Conservation (phyloP, 805 yeast species). For the Candida sithepensis region DNA sequence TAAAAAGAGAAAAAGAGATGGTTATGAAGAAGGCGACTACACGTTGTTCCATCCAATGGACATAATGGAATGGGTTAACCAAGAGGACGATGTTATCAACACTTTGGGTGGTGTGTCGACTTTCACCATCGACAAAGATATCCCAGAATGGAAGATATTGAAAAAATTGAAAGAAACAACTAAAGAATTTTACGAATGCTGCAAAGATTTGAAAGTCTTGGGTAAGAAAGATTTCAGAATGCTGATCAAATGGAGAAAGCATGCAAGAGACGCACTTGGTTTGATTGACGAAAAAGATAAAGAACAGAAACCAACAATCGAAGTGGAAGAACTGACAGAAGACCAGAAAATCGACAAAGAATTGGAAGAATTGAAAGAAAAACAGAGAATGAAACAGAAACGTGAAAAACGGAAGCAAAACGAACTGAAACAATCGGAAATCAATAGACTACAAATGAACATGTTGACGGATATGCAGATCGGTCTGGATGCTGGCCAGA, state of each 20-base stretch:
- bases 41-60: constrained; percentile 66
- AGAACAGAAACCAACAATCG: constrained; percentile 46
- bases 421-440: constrained; percentile 82
- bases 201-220: constrained; percentile 87
- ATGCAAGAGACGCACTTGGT: constrained; percentile 75
- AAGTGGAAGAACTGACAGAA: constrained; percentile 72
- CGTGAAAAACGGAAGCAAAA: constrained; percentile 81
- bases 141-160: constrained; percentile 69
- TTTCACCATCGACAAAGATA: constrained; percentile 57
- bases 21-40: constrained; percentile 94
- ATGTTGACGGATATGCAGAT: constrained; percentile 91
- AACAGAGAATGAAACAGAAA: constrained; percentile 62
- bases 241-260: constrained; percentile 83
- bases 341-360: constrained; percentile 89
- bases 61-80: constrained; percentile 73
- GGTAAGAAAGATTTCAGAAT: constrained; percentile 91
- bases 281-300: constrained; percentile 52
- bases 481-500: constrained; percentile 86
- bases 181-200: constrained; percentile 72
- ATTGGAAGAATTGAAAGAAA: constrained; percentile 66
- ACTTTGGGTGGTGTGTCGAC: constrained; percentile 70
- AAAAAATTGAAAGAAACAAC: constrained; percentile 75
- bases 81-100: constrained; percentile 75
- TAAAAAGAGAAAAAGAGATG: constrained; percentile 86
- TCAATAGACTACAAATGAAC: constrained; percentile 89